Evolutionary conservation across 2,329 filamentous ascomycete genomes (phyloP), one percentile per base, ranked within the genome.

Genomic region (Aspergillus tanneri): DNA sequence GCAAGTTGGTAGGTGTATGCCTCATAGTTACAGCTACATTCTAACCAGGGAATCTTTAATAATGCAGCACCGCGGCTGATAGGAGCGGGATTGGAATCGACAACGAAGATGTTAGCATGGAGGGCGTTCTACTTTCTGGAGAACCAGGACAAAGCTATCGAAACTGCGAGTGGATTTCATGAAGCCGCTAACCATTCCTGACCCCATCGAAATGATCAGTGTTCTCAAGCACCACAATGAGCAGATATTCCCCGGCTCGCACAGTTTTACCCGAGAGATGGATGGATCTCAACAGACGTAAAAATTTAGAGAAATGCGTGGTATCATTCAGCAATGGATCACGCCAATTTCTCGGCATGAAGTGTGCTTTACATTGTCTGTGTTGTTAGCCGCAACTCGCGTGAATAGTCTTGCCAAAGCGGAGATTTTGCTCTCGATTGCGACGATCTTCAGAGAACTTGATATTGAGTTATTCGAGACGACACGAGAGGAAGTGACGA

Each of bases 261-360:
- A 61, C 5, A 52, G 43, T 1, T 73, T 71, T 55, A 55, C 71
- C 71, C 2, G 70, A 72, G 16, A 57, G 70, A 43, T 74, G 70
- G 66, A 53, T 70, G 21, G 57, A 65, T 37, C 50, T 60, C 3
- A 56, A 61, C 5, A 56, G 60, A 11, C 67, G 68, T 2, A 56
- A 66, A 14, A 58, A 63, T 4, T 59, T 71, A 3, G 59, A 69
- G 19, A 65, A 60, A 22, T 72, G 70, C 44, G 49, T 74, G 24
- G 63, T 74, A 6, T 54, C 66, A 0, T 75, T 76, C 45, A 65
- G 61, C 41, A 67, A 64, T 30, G 76, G 76, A 0, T 71, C 66
- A 2, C 61, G 75, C n/a, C 72, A 72, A 57, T 79, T 76, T 46
- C 60, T 74, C 10, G 77, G 76, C 9, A 73, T 73, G 27, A 75